Evolutionary conservation across 2,329 filamentous ascomycete genomes (phyloP).

Genomic region (Ceratocystis harringtonii): DNA sequence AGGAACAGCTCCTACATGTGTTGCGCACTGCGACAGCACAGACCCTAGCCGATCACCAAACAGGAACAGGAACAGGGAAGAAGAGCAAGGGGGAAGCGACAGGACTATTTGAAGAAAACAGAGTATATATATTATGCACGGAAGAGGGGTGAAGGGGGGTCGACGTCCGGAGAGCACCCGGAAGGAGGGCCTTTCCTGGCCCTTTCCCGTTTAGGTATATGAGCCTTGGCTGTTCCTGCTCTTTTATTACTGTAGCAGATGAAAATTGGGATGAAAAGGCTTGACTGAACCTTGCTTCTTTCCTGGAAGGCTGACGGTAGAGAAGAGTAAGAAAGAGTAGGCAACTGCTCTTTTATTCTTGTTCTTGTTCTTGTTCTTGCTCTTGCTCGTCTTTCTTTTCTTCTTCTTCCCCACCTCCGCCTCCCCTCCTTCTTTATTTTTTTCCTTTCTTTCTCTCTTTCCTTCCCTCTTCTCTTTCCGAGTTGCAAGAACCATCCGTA

Average conservation of each 20-base stretch:
- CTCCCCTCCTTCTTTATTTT: neutral
- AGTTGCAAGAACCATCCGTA: neutral
- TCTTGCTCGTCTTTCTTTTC: neutral
- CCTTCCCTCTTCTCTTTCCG: neutral
- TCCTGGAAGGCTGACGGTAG: too few relatives aligned
- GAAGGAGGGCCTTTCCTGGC: neutral
- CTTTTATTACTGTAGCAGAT: too few relatives aligned
- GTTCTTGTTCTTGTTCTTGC: too few relatives aligned
- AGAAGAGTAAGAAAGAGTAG: too few relatives aligned
- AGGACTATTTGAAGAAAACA: neutral
- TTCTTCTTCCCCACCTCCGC: neutral
- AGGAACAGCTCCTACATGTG: too few relatives aligned
- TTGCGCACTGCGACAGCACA: too few relatives aligned
- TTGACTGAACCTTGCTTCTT: too few relatives aligned
- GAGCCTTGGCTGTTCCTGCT: neutral
- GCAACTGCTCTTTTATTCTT: too few relatives aligned
- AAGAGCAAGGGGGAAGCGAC: neutral
- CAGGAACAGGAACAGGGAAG: too few relatives aligned
- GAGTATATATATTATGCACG: neutral
- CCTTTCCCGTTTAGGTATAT: neutral
- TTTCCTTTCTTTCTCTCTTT: conserved; percentile 6
- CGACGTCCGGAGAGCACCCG: neutral
- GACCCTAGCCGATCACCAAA: too few relatives aligned
- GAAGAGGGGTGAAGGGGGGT: neutral
- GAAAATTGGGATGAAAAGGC: too few relatives aligned